A percentile compares a stretch with the other conserved stretches of the same genome.
Evolutionary conservation across 495 filamentous ascomycete genomes (phyloP).

Genomic region (Bacidia gigantensis): DNA sequence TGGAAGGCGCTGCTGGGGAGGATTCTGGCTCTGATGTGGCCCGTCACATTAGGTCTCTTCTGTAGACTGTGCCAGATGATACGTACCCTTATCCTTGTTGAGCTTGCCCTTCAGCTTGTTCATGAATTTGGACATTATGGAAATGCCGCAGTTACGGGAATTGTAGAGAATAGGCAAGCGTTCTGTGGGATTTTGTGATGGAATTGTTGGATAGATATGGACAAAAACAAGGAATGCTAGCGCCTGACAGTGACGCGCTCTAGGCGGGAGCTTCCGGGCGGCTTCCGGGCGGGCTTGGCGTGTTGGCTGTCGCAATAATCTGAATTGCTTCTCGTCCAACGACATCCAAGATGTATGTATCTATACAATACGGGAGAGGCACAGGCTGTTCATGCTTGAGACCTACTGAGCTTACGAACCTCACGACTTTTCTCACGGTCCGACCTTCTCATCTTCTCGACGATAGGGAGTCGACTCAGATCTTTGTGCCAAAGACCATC

Average conservation of each 20-base stretch:
- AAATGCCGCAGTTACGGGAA: background rate
- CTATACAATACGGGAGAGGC: too few species aligned
- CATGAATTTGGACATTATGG: conserved; percentile 3
- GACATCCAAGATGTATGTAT: too few species aligned
- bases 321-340: too few species aligned
- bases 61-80: too few species aligned
- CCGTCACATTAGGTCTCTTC: too few species aligned
- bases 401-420: too few species aligned
- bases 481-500: too few species aligned
- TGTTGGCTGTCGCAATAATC: background rate
- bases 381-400: too few species aligned
- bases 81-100: background rate
- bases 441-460: too few species aligned
- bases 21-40: too few species aligned
- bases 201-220: background rate
- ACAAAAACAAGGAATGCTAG: background rate
- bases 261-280: background rate
- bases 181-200: background rate
- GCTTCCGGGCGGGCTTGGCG: background rate
- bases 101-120: conserved; percentile 4
- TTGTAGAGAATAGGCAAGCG: background rate
- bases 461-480: too few species aligned
- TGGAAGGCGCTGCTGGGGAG: background rate
- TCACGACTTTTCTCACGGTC: too few species aligned
- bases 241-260: background rate